Evolutionary conservation across 2,329 filamentous ascomycete genomes (phyloP).

Genomic region (Colletotrichum orbiculare): DNA sequence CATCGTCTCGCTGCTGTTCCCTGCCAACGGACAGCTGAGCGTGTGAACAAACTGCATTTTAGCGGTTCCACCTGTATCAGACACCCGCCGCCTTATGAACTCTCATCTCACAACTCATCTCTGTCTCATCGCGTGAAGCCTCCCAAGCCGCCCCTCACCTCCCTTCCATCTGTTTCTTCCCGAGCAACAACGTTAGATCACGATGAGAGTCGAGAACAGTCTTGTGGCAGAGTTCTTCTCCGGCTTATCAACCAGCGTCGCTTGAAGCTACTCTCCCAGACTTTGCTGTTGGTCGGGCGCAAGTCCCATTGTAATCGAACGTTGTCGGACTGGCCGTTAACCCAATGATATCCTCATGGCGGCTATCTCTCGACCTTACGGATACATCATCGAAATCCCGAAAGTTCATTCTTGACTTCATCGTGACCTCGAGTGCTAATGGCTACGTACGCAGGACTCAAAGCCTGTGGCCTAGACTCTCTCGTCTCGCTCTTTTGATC

Average conservation of each 20-base stretch:
- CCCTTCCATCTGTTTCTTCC: background rate
- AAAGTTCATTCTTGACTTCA: conserved; percentile 17
- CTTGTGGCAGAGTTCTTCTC: background rate
- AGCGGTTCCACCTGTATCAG: background rate
- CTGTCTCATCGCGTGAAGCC: too few species aligned
- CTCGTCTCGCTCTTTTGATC: background rate
- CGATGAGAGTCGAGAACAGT: too few species aligned
- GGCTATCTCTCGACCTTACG: too few species aligned
- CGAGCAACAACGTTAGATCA: too few species aligned
- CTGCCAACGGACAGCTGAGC: background rate
- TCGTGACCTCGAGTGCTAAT: conserved; percentile 5
- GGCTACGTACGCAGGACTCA: too few species aligned
- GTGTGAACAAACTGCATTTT: conserved; percentile 6
- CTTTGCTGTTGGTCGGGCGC: too few species aligned
- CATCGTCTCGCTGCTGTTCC: conserved; percentile 22
- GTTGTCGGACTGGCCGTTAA: too few species aligned
- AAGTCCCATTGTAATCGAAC: too few species aligned
- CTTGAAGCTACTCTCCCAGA: too few species aligned
- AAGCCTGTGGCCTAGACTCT: background rate
- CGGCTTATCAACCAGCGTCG: conserved; percentile 9
- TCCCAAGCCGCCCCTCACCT: background rate
- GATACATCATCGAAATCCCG: background rate
- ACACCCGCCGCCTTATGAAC: conserved; percentile 2
- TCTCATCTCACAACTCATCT: background rate
- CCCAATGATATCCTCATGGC: too few species aligned